Evolutionary conservation across 2,329 filamentous ascomycete genomes (phyloP).

Genomic region (Xylaria multiplex): DNA sequence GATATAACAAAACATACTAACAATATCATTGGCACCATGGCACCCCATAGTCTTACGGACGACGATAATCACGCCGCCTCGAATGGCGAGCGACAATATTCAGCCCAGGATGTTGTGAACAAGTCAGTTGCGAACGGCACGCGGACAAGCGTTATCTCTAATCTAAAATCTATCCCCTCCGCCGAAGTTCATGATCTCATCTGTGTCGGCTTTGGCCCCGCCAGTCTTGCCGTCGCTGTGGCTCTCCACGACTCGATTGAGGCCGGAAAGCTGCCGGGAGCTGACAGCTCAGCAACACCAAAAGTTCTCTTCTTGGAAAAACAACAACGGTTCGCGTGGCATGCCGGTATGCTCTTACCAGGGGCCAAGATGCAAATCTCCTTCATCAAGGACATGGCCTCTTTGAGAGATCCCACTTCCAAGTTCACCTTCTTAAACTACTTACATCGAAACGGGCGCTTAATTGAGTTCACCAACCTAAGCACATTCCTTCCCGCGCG

Average conservation of each 20-base stretch:
- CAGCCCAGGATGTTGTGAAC: slow-evolving; percentile 1
- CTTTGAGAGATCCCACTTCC: slow-evolving; percentile 84
- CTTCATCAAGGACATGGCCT: slow-evolving; percentile 95
- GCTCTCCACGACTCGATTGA: slow-evolving; percentile 84
- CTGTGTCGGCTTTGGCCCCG: slow-evolving; percentile 92
- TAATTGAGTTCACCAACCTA: slow-evolving; percentile 91
- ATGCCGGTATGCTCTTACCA: slow-evolving; percentile 92
- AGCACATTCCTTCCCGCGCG: slow-evolving; percentile 87
- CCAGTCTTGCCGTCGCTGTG: slow-evolving; percentile 87
- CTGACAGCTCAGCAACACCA: slow-evolving; percentile 57
- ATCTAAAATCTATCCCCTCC: slow-evolving; percentile 62
- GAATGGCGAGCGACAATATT: slow-evolving; percentile 24
- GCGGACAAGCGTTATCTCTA: slow-evolving; percentile 49
- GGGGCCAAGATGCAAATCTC: slow-evolving; percentile 98
- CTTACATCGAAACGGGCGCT: slow-evolving; percentile 80
- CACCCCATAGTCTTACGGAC: slow-evolving; percentile 46
- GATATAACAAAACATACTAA: slow-evolving; percentile 11
- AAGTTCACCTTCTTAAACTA: slow-evolving; percentile 98
- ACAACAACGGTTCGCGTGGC: slow-evolving; percentile 87
- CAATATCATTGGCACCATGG: slow-evolving; percentile 39
- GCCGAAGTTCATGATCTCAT: slow-evolving; percentile 83
- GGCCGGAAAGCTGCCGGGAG: slow-evolving; percentile 56
- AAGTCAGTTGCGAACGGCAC: slow-evolving; percentile 13
- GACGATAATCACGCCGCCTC: slow-evolving; percentile 42
- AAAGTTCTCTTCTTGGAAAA: slow-evolving; percentile 90